Conservation (phyloP, 208 protist genomes). For the Strigomonas culicis region DNA sequence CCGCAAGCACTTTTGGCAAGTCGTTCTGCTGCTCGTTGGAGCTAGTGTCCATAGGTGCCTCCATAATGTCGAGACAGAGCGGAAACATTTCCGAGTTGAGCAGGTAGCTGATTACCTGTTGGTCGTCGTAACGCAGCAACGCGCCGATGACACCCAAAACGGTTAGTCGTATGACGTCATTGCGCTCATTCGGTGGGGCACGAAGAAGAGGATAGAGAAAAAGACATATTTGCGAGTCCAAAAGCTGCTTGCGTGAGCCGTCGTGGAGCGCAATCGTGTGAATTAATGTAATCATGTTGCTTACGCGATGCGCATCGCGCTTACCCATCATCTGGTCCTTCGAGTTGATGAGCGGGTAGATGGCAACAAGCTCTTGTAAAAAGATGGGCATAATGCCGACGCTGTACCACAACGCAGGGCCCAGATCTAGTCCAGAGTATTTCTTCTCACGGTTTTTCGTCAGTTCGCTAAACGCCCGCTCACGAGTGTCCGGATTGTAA, state of each 20-base stretch:
- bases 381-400: conserved; percentile 98
- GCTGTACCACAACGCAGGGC: conserved; percentile 97
- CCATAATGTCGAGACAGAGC: conserved; percentile 99
- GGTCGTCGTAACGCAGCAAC: conserved; percentile 93
- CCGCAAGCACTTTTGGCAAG: conserved; percentile 97
- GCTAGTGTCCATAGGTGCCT: conserved; percentile 42
- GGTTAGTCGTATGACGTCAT: conserved; percentile 97
- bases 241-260: conserved; percentile 95
- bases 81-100: conserved; percentile 99
- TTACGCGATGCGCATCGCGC: conserved; percentile 93
- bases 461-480: conserved; percentile 92
- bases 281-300: conserved; percentile 98
- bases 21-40: conserved; percentile 46
- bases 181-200: conserved; percentile 90
- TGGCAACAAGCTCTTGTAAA: conserved; percentile 97
- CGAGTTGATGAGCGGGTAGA: conserved; percentile 96
- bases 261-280: conserved; percentile 98
- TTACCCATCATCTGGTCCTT: conserved; percentile 50
- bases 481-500: conserved; percentile 72
- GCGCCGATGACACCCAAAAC: conserved; percentile 98
- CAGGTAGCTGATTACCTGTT: conserved; percentile 95
- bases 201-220: conserved; percentile 99
- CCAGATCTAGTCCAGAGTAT: conserved; percentile 56
- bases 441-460: conserved; percentile 95
- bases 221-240: conserved; percentile 98